Evolutionary conservation across 2,329 filamentous ascomycete species (phyloP), one percentile per base, ranked within the genome.

Genomic region (Chrysoporthe puriensis): DNA sequence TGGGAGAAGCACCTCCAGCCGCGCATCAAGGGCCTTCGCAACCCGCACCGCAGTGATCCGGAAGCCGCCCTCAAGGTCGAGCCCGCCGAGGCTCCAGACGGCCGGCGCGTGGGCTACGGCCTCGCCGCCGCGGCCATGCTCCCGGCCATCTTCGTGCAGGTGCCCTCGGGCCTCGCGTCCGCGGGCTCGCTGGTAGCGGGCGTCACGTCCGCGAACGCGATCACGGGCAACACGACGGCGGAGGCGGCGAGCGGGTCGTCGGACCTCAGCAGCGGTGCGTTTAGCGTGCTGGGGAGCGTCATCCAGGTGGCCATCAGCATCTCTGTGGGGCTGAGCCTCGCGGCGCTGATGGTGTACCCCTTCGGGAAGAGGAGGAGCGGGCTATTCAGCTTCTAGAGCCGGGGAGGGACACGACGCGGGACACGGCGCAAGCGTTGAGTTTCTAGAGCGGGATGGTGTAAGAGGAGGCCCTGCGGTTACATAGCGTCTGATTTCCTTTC

Each of bases 91-190:
- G 68, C 73, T 21, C 70, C 65, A 32, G 71, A 72, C 63, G 70
- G 70, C 62, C 77, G 83, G 7, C 78, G 82, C 7, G 79, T 88
- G 6, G 88, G 90, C 14, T 93, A 94, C 76, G 91, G 91, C 1
- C 86, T 97, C 2, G 94, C 94, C 0, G 93, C 93, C 0, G 92
- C 93, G 0, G 91, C 92, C 1, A 92, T 97, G 84, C 81, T 97
- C 11, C 94, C 94, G 0, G 94, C 91, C 5, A 96, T 97, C 71
- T 96, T 96, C 70, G 86, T 90, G 1, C 87, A 89, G 71, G 88
- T 90, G 36, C 88, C 88, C 0, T 87, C 85, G 26, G 86, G 87
- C 40, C 78, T 90, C n/a, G 88, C 88, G 3, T 86, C 86, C 0
- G 82, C 83, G 40, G 87, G 87, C 0, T 88, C 86, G 16, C 78